Conservation (phyloP, 2,329 filamentous ascomycete genomes). For the Aureobasidium sp. region DNA sequence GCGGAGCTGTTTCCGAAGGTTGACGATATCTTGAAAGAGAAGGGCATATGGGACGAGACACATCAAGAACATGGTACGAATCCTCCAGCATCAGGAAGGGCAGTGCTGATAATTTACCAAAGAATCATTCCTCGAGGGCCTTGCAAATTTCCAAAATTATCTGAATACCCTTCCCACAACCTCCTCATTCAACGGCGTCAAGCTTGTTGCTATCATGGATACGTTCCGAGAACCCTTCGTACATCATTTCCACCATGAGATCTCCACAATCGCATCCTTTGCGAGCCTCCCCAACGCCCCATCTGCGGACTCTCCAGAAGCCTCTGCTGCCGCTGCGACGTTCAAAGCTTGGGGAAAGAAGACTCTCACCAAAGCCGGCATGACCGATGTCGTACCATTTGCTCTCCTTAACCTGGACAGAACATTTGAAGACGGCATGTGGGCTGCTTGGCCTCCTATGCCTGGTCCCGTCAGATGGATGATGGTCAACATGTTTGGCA, state of each 20-base stretch:
- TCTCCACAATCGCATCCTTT: not conserved
- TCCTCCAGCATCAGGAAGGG: not conserved
- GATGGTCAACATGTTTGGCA: slow-evolving; percentile 7
- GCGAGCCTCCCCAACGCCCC: not conserved
- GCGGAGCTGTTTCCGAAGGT: slow-evolving; percentile 12
- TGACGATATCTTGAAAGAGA: slow-evolving; percentile 1
- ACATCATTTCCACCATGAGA: slow-evolving; percentile 7
- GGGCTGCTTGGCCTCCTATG: slow-evolving; percentile 5
- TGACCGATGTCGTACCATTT: slow-evolving; percentile 8
- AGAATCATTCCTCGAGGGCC: slow-evolving; percentile 8
- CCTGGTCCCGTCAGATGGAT: not conserved
- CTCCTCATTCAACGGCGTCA: not conserved
- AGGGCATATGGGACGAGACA: slow-evolving; percentile 5
- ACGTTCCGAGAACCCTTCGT: not conserved
- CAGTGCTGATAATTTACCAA: not conserved
- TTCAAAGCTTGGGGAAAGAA: slow-evolving; percentile 13
- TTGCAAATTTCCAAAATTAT: not conserved
- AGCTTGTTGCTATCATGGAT: slow-evolving; percentile 8
- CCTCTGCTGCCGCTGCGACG: not conserved
- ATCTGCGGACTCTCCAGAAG: not conserved
- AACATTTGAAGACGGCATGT: slow-evolving; percentile 2
- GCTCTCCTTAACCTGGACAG: slow-evolving; percentile 8
- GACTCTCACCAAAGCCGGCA: slow-evolving; percentile 13
- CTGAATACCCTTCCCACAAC: not conserved
- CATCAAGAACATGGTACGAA: not conserved